Base-by-base conservation (phyloP, 1,139 yeast species). In the Saccharomyces hybrid region DNA sequence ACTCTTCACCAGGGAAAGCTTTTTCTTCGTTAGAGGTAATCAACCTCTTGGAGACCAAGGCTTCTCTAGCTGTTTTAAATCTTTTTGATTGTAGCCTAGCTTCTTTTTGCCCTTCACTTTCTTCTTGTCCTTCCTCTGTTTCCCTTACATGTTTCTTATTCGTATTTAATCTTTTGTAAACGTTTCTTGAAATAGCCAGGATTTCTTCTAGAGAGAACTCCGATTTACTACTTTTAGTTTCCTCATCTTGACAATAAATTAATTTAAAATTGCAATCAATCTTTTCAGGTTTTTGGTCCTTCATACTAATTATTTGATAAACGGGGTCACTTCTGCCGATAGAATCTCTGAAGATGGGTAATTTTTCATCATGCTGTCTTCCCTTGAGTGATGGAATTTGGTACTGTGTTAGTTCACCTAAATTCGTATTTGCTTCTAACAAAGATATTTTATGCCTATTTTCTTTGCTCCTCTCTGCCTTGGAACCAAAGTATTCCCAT, bases 251-350 rank as follows among this genome's bases (percentile, higher is more conserved):
- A 1, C 80, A 76, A 65, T 82, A 78, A 47, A 88, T 64, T 41
- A 86, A 70, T 50, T 80, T 79, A 61, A 84, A 73, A 63, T 86
- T 86, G 52, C 86, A 73, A 57, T 82, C 80, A 13, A 87, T 78
- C 51, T 75, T 78, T 65, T 89, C 96, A 0, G 82, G 73, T 55
- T 80, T 78, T 62, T 84, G 85, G 0, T 88, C 89, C 1, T 81
- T 78, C 26, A 71, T 73, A 46, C 74, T 73, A 14, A 84, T 73
- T 1, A 80, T 67, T 49, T 86, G 79, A 61, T 68, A 75, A 2
- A 73, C 71, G 1, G 73, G 68, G 3, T 73, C 73, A 32, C 62
- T 54, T 26, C 62, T 60, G 9, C 70, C 69, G 23, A 68, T 52
- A 25, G 70, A 64, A 58, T 78, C 82, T 49, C 75, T 67, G 59